phyloP scores from a whole-genome alignment of 2,329 filamentous ascomycete genomes.

The Talaromyces funiculosus region DNA sequence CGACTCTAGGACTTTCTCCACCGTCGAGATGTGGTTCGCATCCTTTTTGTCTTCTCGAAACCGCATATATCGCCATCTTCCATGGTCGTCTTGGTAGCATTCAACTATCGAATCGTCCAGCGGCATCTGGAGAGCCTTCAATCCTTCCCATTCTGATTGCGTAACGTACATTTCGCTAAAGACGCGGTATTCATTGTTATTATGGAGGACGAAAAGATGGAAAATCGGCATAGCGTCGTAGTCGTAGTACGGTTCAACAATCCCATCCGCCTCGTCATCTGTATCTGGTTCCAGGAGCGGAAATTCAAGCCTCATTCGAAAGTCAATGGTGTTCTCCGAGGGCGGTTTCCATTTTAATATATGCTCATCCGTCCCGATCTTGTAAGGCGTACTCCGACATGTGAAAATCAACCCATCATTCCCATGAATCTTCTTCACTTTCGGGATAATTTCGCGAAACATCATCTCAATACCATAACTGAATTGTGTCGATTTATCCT shows the following conservation, averaged over 20 bases:
- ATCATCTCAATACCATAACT: slow-evolving; percentile 87
- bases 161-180: slow-evolving; percentile 66
- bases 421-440: slow-evolving; percentile 67
- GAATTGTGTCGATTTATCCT: slow-evolving; percentile 85
- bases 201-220: slow-evolving; percentile 65
- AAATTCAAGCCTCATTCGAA: slow-evolving; percentile 73
- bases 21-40: slow-evolving; percentile 80
- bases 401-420: slow-evolving; percentile 98
- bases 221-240: slow-evolving; percentile 75
- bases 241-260: slow-evolving; percentile 61
- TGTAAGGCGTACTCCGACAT: slow-evolving; percentile 81
- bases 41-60: slow-evolving; percentile 91
- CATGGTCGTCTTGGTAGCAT: slow-evolving; percentile 70
- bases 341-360: slow-evolving; percentile 98
- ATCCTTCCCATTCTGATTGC: slow-evolving; percentile 71
- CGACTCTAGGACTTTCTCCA: slow-evolving; percentile 80
- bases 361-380: slow-evolving; percentile 82
- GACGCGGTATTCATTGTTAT: slow-evolving; percentile 57
- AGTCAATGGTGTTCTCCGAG: slow-evolving; percentile 92
- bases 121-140: slow-evolving; percentile 68
- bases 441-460: slow-evolving; percentile 80
- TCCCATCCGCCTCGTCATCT: slow-evolving; percentile 61
- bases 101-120: slow-evolving; percentile 87
- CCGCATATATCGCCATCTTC: slow-evolving; percentile 77
- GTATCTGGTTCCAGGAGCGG: slow-evolving; percentile 63